These are phyloP conservation scores for Evernia prunastri DNA, from an alignment of 495 filamentous ascomycete species.

Conservation along the genomic window DNA sequence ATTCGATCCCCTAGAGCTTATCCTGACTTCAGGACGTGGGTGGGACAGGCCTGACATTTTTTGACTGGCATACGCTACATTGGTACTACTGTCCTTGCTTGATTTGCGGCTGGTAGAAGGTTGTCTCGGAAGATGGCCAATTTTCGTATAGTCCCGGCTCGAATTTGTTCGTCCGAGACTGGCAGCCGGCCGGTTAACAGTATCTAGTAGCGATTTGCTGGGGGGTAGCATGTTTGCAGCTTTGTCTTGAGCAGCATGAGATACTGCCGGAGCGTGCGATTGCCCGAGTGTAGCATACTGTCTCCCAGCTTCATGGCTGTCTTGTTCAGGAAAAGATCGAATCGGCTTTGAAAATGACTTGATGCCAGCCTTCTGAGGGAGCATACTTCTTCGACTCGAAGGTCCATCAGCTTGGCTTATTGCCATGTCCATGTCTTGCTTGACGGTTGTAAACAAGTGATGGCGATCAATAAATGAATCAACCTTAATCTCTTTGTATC, in stretches of 20 bases:
- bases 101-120: constrained; percentile 8
- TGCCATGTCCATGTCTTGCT: background rate
- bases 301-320: background rate
- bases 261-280: background rate
- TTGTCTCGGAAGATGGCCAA: background rate
- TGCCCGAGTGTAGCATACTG: background rate
- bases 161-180: background rate
- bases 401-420: background rate
- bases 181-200: background rate
- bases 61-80: background rate
- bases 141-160: background rate
- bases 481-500: background rate
- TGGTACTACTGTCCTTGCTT: background rate
- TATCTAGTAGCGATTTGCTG: background rate
- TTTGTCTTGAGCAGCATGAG: background rate
- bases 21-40: constrained; percentile 1
- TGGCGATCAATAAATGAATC: background rate
- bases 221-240: background rate
- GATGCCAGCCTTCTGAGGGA: constrained; percentile 10
- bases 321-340: background rate
- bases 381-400: constrained; percentile 18
- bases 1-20: background rate
- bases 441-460: background rate
- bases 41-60: background rate
- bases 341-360: background rate